Base-by-base conservation (phyloP, 768 basidiomycete species). In the Boletellus ananiceps region DNA sequence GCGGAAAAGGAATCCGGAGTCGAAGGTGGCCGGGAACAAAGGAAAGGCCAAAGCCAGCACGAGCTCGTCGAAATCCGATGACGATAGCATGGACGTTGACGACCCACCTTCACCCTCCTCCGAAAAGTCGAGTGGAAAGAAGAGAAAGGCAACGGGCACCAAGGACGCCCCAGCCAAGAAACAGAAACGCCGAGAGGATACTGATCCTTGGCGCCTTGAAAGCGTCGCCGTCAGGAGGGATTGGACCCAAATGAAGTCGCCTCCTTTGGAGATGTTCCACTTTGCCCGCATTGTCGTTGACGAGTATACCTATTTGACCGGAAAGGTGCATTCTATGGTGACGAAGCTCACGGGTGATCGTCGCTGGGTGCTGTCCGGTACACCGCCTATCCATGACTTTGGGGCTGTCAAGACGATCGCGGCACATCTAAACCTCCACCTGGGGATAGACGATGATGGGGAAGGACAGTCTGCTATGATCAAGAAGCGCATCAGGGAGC, bases 321-420 rank as follows among this genome's bases (percentile, higher is more conserved):
- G 88, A 46, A 84, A 87, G 58, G 76, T 84, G 7, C 86, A 88
- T 53, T 76, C 88, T 3, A 75, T 93, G 58, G 78, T 95, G 33
- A 90, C 88, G 3, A 79, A 78, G 41, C 69, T 94, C 18, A 80
- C 82, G 11, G 84, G 89, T 0, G 83, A 86, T 43, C 78, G 89
- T 38, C 86, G 84, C 47, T 97, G 94, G 94, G 90, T 97, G 6
- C 76, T 97, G n/a, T 97, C 94, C 2, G 94, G 94, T 12, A 97
- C 94, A 19, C 94, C 94, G 8, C 93, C 93, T 0, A 85, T 92
- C 46, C 85, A 88, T 49, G 89, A 94, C 65, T 96, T 97, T 63
- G 84, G 81, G 1, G 84, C 92, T 2, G 70, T 97, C 56, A 93
- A 95, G 71, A 92, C 88, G 3, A 95, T 95, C 47, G 86, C 89